Evolutionary conservation across 306 rosid species (phyloP).

Genomic region (Sicyos baderoa): DNA sequence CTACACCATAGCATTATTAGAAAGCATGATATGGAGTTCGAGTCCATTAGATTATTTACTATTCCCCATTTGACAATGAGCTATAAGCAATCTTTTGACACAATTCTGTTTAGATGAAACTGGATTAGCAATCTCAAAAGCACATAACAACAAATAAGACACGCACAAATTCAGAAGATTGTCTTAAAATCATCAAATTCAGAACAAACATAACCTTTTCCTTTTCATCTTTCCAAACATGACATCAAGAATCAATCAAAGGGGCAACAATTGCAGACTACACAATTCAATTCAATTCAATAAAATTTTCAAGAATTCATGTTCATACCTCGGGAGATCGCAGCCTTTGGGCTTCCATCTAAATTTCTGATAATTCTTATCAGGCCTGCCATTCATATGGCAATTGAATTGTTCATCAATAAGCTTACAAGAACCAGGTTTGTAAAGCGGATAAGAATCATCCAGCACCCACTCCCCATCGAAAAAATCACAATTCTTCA

Average conservation of each 20-base stretch:
- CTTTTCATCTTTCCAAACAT: background rate
- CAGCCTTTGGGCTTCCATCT: constrained; percentile 90
- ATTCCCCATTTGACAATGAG: too few relatives aligned
- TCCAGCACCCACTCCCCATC: constrained; percentile 82
- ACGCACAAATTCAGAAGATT: background rate
- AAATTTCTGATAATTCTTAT: constrained; percentile 49
- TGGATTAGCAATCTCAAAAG: background rate
- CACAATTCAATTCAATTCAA: constrained; percentile 8
- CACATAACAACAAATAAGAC: too few relatives aligned
- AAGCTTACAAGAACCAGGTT: constrained; percentile 65
- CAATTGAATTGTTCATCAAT: constrained; percentile 87
- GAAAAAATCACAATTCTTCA: constrained; percentile 65
- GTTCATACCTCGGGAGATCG: constrained; percentile 62
- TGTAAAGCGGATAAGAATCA: constrained; percentile 60
- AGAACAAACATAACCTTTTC: background rate
- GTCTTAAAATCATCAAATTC: background rate
- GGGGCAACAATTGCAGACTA: background rate
- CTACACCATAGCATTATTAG: constrained; percentile 22
- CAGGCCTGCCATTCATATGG: constrained; percentile 76
- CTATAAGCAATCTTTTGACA: background rate
- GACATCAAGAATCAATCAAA: too few relatives aligned
- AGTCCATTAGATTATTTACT: background rate
- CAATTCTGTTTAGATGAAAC: background rate
- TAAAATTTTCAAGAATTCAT: too few relatives aligned
- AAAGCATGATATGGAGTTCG: background rate